Base-by-base conservation (phyloP, 345 rosid species). In the Clausena lansium region DNA sequence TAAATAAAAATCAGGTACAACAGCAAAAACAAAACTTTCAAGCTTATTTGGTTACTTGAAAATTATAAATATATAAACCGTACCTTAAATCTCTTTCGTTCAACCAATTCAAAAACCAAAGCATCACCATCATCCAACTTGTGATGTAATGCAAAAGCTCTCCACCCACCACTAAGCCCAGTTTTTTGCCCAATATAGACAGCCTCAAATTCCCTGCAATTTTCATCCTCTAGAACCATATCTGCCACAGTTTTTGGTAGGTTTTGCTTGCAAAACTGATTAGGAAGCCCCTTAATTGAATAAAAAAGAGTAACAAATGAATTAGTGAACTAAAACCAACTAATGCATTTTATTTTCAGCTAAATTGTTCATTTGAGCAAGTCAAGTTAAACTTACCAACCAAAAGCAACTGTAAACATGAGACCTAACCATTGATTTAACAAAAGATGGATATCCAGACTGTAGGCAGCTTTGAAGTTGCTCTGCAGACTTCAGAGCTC, bases 401-500 rank as follows among this genome's bases (percentile, higher is more conserved):
- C 94, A 89, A 70, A 88, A 91, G 67, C 91, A 89, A 74, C 91
- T 88, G 67, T 86, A 89, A 88, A 91, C 95, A 77, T 91, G 95
- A 66, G 95, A 91, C 74, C 91, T 85, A 67, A 89, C 81, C 95
- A 91, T 89, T 64, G 89, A 87, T 80, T 91, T 91, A 58, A 88
- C 85, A 78, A 91, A 88, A 59, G 85, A 80, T 52, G 93, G 93
- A 59, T 83, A 76, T 59, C 77, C 79, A 41, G 89, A 83, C 64
- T 71, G 75, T 17, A 91, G 74, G 19, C 60, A 45, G 67, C 74
- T 70, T 62, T 85, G 87, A 58, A 89, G 82, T 33, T 84, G 69
- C 84, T 88, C 88, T 11, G 93, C 91, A 57, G 70, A 89, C 64
- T 67, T 78, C 4, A 74, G 19, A 70, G 90, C 88, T 25, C 58